These are phyloP conservation scores for Erythrophleum fordii DNA, from an alignment of 306 rosid species.

Conservation along the genomic window DNA sequence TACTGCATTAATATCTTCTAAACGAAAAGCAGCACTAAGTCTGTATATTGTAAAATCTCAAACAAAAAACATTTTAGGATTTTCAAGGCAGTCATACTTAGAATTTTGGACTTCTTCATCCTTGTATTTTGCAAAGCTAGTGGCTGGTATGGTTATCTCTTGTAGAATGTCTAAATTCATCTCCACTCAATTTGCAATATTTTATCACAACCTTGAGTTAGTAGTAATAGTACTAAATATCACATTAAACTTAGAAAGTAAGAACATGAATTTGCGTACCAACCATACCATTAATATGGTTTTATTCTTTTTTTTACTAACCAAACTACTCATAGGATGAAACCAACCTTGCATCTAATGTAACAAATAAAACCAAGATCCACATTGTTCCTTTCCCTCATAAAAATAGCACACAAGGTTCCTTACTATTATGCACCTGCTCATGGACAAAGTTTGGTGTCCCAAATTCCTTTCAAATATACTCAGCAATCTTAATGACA, in stretches of 20 bases:
- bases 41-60: background rate
- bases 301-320: background rate
- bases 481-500: background rate
- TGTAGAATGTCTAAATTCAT: background rate
- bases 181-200: background rate
- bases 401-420: background rate
- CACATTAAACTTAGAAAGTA: background rate
- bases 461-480: conserved; percentile 14
- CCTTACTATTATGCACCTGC: background rate
- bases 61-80: background rate
- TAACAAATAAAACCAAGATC: background rate
- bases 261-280: background rate
- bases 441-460: conserved; percentile 7
- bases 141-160: background rate
- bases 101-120: background rate
- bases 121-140: background rate
- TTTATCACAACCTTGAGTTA: background rate
- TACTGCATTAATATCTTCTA: background rate
- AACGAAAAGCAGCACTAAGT: background rate
- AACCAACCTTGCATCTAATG: conserved; percentile 20
- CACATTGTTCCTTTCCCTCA: background rate
- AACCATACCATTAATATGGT: background rate
- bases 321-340: background rate
- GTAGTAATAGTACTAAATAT: background rate
- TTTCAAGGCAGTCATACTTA: background rate